These are phyloP conservation scores for Adansonia rubrostipa DNA, from an alignment of 441 rosid species.

Conservation along the genomic window DNA sequence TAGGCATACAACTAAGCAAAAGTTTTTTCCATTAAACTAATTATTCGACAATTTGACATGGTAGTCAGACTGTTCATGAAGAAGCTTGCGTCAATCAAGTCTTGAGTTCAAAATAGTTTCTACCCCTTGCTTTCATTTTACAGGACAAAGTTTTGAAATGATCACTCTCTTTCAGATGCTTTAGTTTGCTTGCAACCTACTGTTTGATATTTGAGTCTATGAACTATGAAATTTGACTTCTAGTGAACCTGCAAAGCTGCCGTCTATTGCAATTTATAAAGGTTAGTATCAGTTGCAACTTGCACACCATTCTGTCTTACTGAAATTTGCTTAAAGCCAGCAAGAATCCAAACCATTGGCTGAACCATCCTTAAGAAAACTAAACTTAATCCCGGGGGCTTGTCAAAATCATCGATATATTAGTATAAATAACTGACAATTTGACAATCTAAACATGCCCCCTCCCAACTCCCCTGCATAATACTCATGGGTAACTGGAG, in stretches of 20 bases:
- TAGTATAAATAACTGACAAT: neutral
- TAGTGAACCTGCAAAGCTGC: neutral
- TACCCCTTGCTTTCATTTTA: neutral
- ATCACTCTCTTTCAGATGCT: neutral
- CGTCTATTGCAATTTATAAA: neutral
- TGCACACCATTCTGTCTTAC: neutral
- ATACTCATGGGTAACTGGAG: neutral
- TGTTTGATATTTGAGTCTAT: neutral
- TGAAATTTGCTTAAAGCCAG: neutral
- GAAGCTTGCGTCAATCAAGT: neutral
- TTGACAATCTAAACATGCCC: neutral
- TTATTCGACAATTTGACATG: neutral
- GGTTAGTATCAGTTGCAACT: neutral
- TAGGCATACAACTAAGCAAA: neutral
- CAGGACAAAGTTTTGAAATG: neutral
- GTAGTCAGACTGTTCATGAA: neutral
- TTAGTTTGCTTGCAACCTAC: neutral
- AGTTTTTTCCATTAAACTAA: neutral
- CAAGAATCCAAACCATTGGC: neutral
- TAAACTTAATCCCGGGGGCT: neutral
- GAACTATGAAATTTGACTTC: constrained; percentile 4
- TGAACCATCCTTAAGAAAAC: neutral
- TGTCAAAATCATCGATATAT: neutral
- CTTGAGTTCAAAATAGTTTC: constrained; percentile 8
- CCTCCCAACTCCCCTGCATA: too few species aligned